phyloP scores from a whole-genome alignment of 352 stramenopile species.

The Globisporangium irregulare region DNA sequence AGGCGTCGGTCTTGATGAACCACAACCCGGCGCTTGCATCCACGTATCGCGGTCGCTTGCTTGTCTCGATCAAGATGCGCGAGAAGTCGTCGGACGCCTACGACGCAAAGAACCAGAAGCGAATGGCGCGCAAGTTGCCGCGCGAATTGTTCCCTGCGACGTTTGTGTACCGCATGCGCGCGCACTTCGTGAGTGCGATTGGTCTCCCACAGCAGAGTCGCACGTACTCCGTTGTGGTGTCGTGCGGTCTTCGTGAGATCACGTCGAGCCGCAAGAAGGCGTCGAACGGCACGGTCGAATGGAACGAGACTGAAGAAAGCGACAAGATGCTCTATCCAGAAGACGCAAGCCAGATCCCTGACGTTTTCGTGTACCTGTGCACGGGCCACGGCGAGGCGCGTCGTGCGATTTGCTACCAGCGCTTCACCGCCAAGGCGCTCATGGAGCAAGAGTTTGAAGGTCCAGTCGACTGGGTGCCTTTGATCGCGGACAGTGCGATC shows the following conservation, averaged over 20 bases:
- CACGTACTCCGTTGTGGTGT: constrained; percentile 50
- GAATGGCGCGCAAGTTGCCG: constrained; percentile 47
- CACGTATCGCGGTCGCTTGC: constrained; percentile 76
- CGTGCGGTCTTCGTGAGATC: constrained; percentile 59
- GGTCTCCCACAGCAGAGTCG: constrained; percentile 43
- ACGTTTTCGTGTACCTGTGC: constrained; percentile 81
- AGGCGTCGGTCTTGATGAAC: constrained; percentile 58
- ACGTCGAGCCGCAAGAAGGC: constrained; percentile 49
- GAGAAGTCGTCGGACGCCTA: constrained; percentile 54
- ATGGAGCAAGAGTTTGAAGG: constrained; percentile 39
- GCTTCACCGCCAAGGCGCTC: constrained; percentile 65
- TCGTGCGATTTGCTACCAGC: constrained; percentile 67
- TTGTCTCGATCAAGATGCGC: constrained; percentile 57
- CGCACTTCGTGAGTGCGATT: constrained; percentile 59
- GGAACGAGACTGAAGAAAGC: constrained; percentile 74
- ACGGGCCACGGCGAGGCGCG: constrained; percentile 59
- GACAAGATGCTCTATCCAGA: constrained; percentile 63
- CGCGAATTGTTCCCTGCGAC: constrained; percentile 46
- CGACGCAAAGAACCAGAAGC: constrained; percentile 72
- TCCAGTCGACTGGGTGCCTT: constrained; percentile 52
- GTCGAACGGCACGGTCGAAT: constrained; percentile 66
- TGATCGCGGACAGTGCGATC: constrained; percentile 63
- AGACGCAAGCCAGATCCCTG: constrained; percentile 62
- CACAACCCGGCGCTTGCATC: constrained; percentile 46
- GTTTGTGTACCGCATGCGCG: constrained; percentile 59